These are phyloP conservation scores for Cystofilobasidium macerans DNA, from an alignment of 768 basidiomycete genomes.

Conservation along the genomic window DNA sequence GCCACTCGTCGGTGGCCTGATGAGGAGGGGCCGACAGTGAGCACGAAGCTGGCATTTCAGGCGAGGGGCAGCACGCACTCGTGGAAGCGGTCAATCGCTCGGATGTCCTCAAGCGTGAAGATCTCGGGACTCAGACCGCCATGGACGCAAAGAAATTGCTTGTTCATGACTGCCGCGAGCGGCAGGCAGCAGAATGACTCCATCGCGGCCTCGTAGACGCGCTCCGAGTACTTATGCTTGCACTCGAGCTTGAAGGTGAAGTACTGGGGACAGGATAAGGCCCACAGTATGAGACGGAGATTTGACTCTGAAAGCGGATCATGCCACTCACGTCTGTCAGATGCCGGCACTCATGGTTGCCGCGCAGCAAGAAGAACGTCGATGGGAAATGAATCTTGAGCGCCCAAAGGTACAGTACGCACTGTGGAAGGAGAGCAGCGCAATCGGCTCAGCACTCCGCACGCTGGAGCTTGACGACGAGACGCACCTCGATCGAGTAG, in stretches of 20 bases:
- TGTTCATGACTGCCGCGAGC: conserved; percentile 96
- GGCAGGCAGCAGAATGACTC: conserved; percentile 92
- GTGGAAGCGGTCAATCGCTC: conserved; percentile 38
- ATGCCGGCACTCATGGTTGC: conserved; percentile 98
- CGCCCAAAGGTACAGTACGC: conserved; percentile 93
- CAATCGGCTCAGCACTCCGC: not conserved
- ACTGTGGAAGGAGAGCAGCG: conserved; percentile 46
- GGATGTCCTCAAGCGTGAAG: conserved; percentile 87
- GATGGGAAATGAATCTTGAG: conserved; percentile 99
- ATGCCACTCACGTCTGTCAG: no score
- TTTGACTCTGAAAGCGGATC: no score
- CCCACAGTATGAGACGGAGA: no score
- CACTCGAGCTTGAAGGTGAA: conserved; percentile 99
- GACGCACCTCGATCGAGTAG: conserved; percentile 74
- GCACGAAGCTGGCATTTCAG: not conserved
- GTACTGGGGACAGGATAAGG: no score
- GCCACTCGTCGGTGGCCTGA: conserved; percentile 74
- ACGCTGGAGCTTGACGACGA: not conserved
- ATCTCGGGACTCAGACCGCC: conserved; percentile 93
- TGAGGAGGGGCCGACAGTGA: not conserved
- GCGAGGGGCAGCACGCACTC: not conserved
- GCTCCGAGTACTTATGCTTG: conserved; percentile 97
- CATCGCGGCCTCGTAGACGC: conserved; percentile 95
- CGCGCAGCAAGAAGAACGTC: conserved; percentile 87
- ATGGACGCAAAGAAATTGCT: conserved; percentile 97